Evolutionary conservation across 2,329 filamentous ascomycete species (phyloP), one percentile per base, ranked within the genome.

Genomic region (Clarireedia paspali): DNA sequence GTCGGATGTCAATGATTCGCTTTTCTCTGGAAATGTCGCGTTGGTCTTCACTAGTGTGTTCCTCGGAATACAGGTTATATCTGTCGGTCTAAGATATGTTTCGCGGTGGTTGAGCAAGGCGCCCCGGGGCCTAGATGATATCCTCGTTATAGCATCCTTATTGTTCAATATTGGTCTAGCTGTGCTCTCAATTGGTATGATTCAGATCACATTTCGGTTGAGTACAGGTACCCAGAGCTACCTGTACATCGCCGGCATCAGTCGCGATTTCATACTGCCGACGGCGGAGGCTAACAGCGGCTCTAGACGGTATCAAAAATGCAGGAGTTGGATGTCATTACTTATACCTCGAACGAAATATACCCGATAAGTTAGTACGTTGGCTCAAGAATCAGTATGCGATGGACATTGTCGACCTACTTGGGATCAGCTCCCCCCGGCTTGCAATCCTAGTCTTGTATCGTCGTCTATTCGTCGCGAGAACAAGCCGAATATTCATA

Each of bases 261-360:
- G 7, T n/a, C 6, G 39, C 6, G 3, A 0, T 3, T 20, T 5
- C 6, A 9, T 10, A 51, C 1, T 4, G 2, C 24, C 15, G 0
- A 44, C 6, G 6, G 30, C 5, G 9, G 10, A 34, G 30, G 30
- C 30, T 34, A 34, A 34, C 12, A 34, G 3, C 12, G 30, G 10
- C 30, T 34, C 9, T 34, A 34, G 30, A 34, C 9, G 30, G 30
- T 34, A 10, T 34, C 30, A 12, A 4, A 12, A 34, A 34, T 34
- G 30, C 30, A 34, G 30, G 30, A 34, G 30, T 34, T 12, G 30
- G 30, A 9, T 12, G 14, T 34, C 30, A 34, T 34, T 34, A 12
- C 9, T 10, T 34, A 12, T 14, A 34, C 30, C 30, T 34, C 30
- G 30, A 34, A 34, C 30, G 1, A 4, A 34, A 12, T 12, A 34